These are phyloP conservation scores for Puccinellia tenuiflora DNA, from an alignment of 176 grass and related monocot species.

Conservation along the genomic window DNA sequence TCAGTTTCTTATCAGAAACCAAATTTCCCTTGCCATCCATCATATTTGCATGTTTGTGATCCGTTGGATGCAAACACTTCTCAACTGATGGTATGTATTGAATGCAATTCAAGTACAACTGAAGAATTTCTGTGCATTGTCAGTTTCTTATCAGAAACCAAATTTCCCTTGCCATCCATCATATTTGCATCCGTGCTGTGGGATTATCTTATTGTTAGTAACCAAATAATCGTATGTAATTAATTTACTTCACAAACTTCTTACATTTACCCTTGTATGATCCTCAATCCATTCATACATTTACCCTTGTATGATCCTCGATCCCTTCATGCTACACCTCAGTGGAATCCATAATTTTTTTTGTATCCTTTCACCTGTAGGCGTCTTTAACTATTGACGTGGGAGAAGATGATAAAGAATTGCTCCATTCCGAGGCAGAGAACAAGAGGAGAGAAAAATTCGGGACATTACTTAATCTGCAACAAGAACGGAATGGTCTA, in stretches of 20 bases:
- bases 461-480: constrained; percentile 51
- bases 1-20: not conserved
- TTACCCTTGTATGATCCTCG: not conserved
- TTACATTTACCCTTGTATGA: not conserved
- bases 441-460: constrained; percentile 50
- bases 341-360: not conserved
- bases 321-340: not conserved
- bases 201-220: not conserved
- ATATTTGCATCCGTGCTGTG: not conserved
- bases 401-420: constrained; percentile 47
- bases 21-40: not conserved
- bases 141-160: not conserved
- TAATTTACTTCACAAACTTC: not conserved
- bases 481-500: constrained; percentile 74
- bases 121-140: not conserved
- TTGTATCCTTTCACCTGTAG: constrained; percentile 30
- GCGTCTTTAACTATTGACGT: constrained; percentile 19
- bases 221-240: not conserved
- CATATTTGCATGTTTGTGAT: constrained; percentile 59
- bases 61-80: constrained; percentile 43
- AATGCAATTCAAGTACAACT: not conserved
- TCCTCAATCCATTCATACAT: not conserved
- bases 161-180: not conserved
- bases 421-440: constrained; percentile 66
- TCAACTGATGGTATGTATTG: constrained; percentile 59